These are phyloP conservation scores for Colletotrichum ledebouriae DNA, from an alignment of 2,329 filamentous ascomycete genomes.

Conservation along the genomic window DNA sequence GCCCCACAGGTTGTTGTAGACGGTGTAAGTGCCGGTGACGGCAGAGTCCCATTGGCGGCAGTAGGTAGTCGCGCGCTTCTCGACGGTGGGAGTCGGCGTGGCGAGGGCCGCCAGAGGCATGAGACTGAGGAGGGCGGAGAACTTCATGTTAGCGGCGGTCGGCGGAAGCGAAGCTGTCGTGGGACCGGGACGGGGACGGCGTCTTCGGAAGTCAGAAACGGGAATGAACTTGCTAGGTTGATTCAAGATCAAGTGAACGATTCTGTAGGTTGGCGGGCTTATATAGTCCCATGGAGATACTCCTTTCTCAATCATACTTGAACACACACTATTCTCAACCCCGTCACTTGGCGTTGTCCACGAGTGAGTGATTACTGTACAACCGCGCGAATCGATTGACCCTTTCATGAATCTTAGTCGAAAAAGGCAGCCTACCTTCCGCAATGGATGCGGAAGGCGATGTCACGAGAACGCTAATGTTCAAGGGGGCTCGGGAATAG, in stretches of 20 bases:
- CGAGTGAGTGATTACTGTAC: neutral
- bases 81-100: constrained; percentile 34
- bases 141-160: constrained; percentile 40
- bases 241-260: no score
- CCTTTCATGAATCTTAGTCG: no score
- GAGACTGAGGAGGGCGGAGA: constrained; percentile 38
- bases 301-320: no score
- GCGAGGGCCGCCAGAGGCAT: constrained; percentile 39
- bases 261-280: no score
- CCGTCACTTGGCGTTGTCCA: constrained; percentile 1
- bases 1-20: constrained; percentile 61
- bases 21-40: constrained; percentile 44
- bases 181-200: neutral
- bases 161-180: neutral
- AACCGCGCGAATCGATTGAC: constrained; percentile 23
- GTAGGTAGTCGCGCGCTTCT: constrained; percentile 43
- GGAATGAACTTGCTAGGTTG: neutral
- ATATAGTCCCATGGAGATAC: no score
- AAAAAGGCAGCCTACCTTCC: constrained; percentile 7
- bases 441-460: neutral
- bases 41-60: constrained; percentile 47
- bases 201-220: neutral
- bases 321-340: neutral
- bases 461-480: constrained; percentile 14
- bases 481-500: neutral